Percentiles rank a stretch among this genome's conserved stretches.
Evolutionary conservation across 2,329 filamentous ascomycete genomes (phyloP).

Genomic region (Fusarium vanettenii): DNA sequence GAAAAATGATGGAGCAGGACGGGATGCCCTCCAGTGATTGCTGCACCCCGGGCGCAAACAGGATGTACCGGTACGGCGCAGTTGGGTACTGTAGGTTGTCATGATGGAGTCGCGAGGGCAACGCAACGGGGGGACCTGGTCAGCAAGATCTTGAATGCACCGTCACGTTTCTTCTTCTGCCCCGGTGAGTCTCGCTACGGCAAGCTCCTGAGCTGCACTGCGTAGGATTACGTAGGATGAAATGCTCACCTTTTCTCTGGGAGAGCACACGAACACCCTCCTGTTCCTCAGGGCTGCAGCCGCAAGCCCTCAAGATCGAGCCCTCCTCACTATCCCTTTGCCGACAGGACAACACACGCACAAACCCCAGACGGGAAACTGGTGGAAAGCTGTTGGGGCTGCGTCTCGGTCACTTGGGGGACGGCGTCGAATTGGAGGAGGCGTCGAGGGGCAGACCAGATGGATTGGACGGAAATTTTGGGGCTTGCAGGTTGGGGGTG

Average conservation of each 20-base stretch:
- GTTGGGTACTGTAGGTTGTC: constrained; percentile 18
- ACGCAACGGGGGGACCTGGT: background rate
- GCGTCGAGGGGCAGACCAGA: constrained; percentile 7
- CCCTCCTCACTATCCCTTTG: constrained; percentile 5
- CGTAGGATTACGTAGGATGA: background rate
- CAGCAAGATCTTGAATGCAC: constrained; percentile 4
- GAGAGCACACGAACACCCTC: constrained; percentile 4
- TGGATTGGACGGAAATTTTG: constrained; percentile 33
- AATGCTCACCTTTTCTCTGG: background rate
- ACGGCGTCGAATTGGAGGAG: constrained; percentile 16
- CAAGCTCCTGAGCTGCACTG: background rate
- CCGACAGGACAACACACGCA: constrained; percentile 8
- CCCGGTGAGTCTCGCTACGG: background rate
- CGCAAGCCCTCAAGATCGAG: constrained; percentile 4
- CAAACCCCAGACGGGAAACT: constrained; percentile 23
- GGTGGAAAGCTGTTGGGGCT: constrained; percentile 27
- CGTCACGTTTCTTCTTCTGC: background rate
- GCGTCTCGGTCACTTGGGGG: constrained; percentile 34
- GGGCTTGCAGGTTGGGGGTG: constrained; percentile 36
- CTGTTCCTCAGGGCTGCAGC: constrained; percentile 15
- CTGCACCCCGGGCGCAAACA: constrained; percentile 1
- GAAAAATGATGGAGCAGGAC: constrained; percentile 4
- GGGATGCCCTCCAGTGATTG: constrained; percentile 2
- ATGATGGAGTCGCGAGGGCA: constrained; percentile 21
- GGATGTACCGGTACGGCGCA: constrained; percentile 8